Evolutionary conservation across 2,329 filamentous ascomycete genomes (phyloP).

Genomic region (Ambrosiella beaveri): DNA sequence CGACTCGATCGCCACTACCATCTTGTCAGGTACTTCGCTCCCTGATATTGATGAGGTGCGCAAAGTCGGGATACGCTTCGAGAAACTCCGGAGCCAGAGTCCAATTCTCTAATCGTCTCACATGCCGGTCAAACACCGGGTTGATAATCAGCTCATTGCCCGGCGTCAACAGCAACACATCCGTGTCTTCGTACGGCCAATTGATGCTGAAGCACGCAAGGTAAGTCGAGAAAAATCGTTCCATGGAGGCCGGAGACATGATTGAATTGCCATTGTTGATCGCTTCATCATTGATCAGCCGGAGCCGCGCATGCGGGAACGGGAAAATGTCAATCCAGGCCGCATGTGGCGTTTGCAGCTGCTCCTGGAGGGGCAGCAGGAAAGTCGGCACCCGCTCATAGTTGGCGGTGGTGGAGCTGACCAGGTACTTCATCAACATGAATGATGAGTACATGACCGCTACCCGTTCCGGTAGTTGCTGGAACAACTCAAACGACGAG

Average conservation of each 20-base stretch:
- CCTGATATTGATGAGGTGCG: slow-evolving; percentile 8
- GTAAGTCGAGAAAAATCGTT: slow-evolving; percentile 61
- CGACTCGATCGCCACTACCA: not conserved
- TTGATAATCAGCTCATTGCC: slow-evolving; percentile 60
- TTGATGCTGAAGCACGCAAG: slow-evolving; percentile 61
- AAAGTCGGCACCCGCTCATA: slow-evolving; percentile 62
- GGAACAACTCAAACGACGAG: slow-evolving; percentile 64
- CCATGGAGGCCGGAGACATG: slow-evolving; percentile 20
- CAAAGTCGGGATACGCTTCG: slow-evolving; percentile 38
- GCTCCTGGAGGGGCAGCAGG: slow-evolving; percentile 47
- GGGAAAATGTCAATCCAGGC: slow-evolving; percentile 71
- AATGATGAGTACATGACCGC: slow-evolving; percentile 79
- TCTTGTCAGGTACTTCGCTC: not conserved
- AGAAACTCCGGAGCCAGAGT: slow-evolving; percentile 54
- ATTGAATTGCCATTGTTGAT: not conserved
- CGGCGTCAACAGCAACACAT: slow-evolving; percentile 45
- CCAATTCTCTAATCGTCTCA: slow-evolving; percentile 66
- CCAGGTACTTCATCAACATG: slow-evolving; percentile 69
- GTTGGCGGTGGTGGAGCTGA: slow-evolving; percentile 62
- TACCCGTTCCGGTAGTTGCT: slow-evolving; percentile 62
- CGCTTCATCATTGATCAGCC: slow-evolving; percentile 27
- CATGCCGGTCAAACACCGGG: slow-evolving; percentile 68
- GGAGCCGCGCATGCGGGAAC: slow-evolving; percentile 61
- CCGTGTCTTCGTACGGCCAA: slow-evolving; percentile 65
- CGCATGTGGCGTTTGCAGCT: slow-evolving; percentile 52